Evolutionary conservation across 1,139 yeast species (phyloP).

Genomic region (Yamadazyma conglobata): DNA sequence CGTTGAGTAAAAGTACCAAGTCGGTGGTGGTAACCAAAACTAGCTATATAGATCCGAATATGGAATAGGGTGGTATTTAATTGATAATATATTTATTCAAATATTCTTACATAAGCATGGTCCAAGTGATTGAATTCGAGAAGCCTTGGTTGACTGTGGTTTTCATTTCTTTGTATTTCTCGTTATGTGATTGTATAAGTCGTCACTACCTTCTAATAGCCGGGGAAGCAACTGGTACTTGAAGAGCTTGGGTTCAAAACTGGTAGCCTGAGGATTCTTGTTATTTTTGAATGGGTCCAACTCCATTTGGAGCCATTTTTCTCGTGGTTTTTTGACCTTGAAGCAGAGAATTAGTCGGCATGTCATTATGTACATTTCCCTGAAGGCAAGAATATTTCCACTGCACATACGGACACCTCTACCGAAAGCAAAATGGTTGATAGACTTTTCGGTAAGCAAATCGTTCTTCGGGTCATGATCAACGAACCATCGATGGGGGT

Average conservation of each 20-base stretch:
- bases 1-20: constrained; percentile 53
- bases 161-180: no score
- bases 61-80: no score
- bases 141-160: neutral
- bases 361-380: constrained; percentile 51
- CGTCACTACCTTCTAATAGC: constrained; percentile 19
- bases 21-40: constrained; percentile 64
- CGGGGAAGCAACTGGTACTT: constrained; percentile 30
- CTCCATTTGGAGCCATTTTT: constrained; percentile 30
- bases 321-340: constrained; percentile 40
- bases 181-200: constrained; percentile 20
- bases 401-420: constrained; percentile 69
- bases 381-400: constrained; percentile 59
- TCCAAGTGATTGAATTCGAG: neutral
- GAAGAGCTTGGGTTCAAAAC: constrained; percentile 54
- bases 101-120: no score
- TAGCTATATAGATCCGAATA: constrained; percentile 54
- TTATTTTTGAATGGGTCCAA: constrained; percentile 50
- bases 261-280: constrained; percentile 49
- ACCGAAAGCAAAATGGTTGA: constrained; percentile 61
- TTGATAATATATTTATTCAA: no score
- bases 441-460: constrained; percentile 19
- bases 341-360: constrained; percentile 33
- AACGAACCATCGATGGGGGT: constrained; percentile 56
- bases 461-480: constrained; percentile 18